These are phyloP conservation scores for Didymella pinodella DNA, from an alignment of 2,329 filamentous ascomycete genomes.

Conservation along the genomic window DNA sequence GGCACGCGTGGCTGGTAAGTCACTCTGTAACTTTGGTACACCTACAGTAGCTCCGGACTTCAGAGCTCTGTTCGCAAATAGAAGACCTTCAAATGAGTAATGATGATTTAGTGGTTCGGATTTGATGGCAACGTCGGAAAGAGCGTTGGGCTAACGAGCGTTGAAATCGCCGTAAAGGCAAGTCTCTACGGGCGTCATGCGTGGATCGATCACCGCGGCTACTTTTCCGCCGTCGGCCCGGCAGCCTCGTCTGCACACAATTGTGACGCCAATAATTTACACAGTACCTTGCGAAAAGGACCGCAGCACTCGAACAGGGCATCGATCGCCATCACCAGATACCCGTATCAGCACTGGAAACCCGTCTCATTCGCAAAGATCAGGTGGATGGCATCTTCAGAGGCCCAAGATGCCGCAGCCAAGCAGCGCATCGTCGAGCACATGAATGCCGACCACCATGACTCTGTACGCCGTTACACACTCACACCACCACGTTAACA, in stretches of 20 bases:
- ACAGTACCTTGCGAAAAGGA: neutral
- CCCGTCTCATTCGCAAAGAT: slow-evolving; percentile 1
- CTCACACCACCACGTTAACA: neutral
- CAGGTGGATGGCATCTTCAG: slow-evolving; percentile 38
- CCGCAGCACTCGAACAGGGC: slow-evolving; percentile 6
- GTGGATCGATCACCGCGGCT: slow-evolving; percentile 12
- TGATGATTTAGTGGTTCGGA: neutral
- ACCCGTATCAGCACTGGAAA: slow-evolving; percentile 7
- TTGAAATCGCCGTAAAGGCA: slow-evolving; percentile 8
- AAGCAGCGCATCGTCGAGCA: slow-evolving; percentile 75
- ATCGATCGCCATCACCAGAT: slow-evolving; percentile 7
- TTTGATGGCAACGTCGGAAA: neutral
- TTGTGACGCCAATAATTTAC: slow-evolving; percentile 20
- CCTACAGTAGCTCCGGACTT: slow-evolving; percentile 4
- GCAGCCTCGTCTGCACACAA: slow-evolving; percentile 8
- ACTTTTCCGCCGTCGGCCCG: slow-evolving; percentile 21
- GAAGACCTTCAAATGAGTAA: neutral
- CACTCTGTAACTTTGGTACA: slow-evolving; percentile 8
- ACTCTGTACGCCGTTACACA: slow-evolving; percentile 59
- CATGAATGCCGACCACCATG: slow-evolving; percentile 85
- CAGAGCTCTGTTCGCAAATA: neutral
- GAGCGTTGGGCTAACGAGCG: slow-evolving; percentile 22
- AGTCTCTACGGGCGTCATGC: slow-evolving; percentile 7
- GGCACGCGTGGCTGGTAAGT: slow-evolving; percentile 8
- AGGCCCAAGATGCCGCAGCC: slow-evolving; percentile 56